Conservation (phyloP, 148 eudicot species). For the Nyssa sinensis region DNA sequence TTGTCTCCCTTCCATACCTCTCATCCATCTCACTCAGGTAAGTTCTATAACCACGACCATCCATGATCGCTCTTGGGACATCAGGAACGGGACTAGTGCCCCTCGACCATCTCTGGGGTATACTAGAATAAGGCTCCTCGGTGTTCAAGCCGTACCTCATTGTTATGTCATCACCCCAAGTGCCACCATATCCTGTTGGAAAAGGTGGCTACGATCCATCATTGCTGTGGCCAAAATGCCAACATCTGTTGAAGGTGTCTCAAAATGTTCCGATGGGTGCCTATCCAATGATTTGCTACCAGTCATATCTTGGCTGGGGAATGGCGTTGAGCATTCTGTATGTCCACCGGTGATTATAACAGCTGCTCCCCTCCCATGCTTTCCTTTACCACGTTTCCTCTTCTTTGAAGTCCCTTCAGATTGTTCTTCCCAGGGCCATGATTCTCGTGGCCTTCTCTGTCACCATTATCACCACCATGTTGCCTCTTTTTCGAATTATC, state of each 20-base stretch:
- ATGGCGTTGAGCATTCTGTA: slow-evolving; percentile 17
- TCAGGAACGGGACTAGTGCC: slow-evolving; percentile 9
- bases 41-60: too few relatives aligned
- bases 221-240: slow-evolving; percentile 5
- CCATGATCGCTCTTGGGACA: too few relatives aligned
- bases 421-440: too few relatives aligned
- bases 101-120: slow-evolving; percentile 7
- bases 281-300: slow-evolving; percentile 13
- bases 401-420: too few relatives aligned
- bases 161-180: slow-evolving; percentile 9
- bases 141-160: neutral
- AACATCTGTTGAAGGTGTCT: slow-evolving; percentile 14
- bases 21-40: too few relatives aligned
- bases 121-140: slow-evolving; percentile 10
- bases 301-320: slow-evolving; percentile 19
- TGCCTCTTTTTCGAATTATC: too few relatives aligned
- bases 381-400: slow-evolving; percentile 26
- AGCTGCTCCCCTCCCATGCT: slow-evolving; percentile 8
- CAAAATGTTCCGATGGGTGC: slow-evolving; percentile 14
- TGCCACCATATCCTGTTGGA: slow-evolving; percentile 17
- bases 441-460: too few relatives aligned
- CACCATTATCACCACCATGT: too few relatives aligned
- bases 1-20: too few relatives aligned
- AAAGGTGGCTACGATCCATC: slow-evolving; percentile 13
- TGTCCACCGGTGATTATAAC: slow-evolving; percentile 15